These are phyloP conservation scores for Irpex lacteus DNA, from an alignment of 1,284 basidiomycete species.

Conservation along the genomic window DNA sequence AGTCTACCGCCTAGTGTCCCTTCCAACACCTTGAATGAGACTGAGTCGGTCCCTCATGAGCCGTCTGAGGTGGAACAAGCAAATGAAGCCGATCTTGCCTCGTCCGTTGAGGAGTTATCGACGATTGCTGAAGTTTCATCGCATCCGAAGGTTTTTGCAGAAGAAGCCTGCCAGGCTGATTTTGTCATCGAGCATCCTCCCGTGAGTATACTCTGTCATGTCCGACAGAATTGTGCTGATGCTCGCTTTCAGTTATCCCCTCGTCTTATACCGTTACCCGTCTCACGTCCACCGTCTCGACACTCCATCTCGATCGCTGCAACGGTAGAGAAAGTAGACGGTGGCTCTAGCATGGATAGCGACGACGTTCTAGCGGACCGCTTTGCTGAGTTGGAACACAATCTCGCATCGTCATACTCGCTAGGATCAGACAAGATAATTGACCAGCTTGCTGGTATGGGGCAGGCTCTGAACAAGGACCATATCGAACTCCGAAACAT, in stretches of 20 bases:
- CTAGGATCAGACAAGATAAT: constrained; percentile 8
- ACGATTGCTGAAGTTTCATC: background rate
- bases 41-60: background rate
- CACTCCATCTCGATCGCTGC: constrained; percentile 1
- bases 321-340: background rate
- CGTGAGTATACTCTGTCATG: background rate
- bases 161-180: background rate
- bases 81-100: background rate
- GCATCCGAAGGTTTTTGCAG: background rate
- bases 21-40: constrained; percentile 4
- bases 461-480: background rate
- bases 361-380: constrained; percentile 4
- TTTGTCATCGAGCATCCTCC: background rate
- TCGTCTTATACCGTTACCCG: background rate
- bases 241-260: constrained; percentile 1
- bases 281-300: background rate
- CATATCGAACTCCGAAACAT: constrained; percentile 4
- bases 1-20: constrained; percentile 4
- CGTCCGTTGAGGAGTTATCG: background rate
- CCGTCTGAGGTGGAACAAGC: background rate
- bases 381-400: background rate
- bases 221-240: background rate
- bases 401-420: background rate
- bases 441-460: constrained; percentile 2
- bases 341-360: constrained; percentile 4